phyloP scores from a whole-genome alignment of 495 filamentous ascomycete species.

The Aspergillus campestris region DNA sequence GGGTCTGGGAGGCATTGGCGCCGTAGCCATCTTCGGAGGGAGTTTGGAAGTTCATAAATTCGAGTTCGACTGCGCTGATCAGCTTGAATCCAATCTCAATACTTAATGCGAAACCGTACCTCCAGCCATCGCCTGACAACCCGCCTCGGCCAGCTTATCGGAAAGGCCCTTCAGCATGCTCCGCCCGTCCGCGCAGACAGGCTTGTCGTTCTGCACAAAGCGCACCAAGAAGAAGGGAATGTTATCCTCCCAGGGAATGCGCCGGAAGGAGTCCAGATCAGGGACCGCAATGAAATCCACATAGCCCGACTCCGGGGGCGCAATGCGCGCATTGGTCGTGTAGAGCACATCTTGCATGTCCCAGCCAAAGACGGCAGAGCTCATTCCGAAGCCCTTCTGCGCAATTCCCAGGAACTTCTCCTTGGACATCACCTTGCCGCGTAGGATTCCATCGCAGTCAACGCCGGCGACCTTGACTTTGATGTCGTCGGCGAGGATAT shows the following conservation, averaged over 20 bases:
- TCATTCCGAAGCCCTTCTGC: conserved; percentile 79
- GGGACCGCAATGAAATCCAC: conserved; percentile 72
- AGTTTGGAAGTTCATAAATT: conserved; percentile 83
- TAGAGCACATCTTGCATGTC: conserved; percentile 93
- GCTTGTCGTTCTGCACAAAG: conserved; percentile 51
- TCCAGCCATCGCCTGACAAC: conserved; percentile 73
- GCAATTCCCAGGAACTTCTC: conserved; percentile 84
- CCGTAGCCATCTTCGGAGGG: conserved; percentile 40
- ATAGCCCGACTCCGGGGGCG: conserved; percentile 81
- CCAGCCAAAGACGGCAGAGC: conserved; percentile 91
- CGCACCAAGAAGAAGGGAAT: conserved; percentile 86
- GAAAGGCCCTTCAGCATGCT: conserved; percentile 56
- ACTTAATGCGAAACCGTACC: conserved; percentile 34
- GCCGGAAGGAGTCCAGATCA: conserved; percentile 65
- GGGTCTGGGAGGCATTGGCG: conserved; percentile 38
- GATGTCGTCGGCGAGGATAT: conserved; percentile 59
- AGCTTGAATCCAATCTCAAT: not conserved
- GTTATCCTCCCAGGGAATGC: conserved; percentile 85
- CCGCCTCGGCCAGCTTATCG: conserved; percentile 52
- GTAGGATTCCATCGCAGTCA: conserved; percentile 79
- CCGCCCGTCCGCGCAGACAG: conserved; percentile 67
- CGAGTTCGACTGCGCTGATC: conserved; percentile 63
- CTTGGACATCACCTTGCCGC: conserved; percentile 87
- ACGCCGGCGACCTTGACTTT: conserved; percentile 81
- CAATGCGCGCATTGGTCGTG: conserved; percentile 67